phyloP scores from a whole-genome alignment of 176 grass and related monocot species.

The Cenchrus purpureus region DNA sequence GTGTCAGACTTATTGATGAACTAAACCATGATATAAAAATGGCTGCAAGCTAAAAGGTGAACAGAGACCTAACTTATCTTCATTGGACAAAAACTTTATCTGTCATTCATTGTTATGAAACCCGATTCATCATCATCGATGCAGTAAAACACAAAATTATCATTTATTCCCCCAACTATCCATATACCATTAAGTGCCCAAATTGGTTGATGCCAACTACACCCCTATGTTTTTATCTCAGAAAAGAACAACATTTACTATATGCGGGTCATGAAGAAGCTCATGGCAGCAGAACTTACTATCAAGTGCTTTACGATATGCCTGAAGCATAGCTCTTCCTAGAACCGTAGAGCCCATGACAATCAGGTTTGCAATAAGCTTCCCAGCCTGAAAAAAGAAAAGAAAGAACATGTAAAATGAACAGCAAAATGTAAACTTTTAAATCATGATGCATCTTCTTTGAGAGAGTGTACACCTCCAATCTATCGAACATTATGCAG shows the following conservation, averaged over 20 bases:
- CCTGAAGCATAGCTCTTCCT: conserved; percentile 88
- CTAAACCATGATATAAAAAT: not conserved
- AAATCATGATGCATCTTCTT: not conserved
- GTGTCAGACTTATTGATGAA: not conserved
- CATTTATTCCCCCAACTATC: not conserved
- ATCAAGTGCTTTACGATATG: conserved; percentile 91
- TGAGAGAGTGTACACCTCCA: not conserved
- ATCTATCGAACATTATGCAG: not conserved
- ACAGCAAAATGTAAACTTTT: not conserved
- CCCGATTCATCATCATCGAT: not conserved
- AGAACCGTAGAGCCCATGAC: conserved; percentile 85
- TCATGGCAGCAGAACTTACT: conserved; percentile 56
- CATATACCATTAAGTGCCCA: conserved; percentile 24
- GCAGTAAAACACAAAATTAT: not conserved
- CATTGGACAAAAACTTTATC: not conserved
- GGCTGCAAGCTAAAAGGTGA: not conserved
- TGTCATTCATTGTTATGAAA: not conserved
- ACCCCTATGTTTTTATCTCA: not conserved
- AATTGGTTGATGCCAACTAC: not conserved
- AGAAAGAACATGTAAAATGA: not conserved
- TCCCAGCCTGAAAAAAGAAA: conserved; percentile 65
- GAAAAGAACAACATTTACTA: not conserved
- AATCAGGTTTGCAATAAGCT: conserved; percentile 90
- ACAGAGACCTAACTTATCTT: not conserved
- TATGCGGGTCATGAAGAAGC: not conserved